These are phyloP conservation scores for Beverwykella pulmonaria DNA, from an alignment of 495 filamentous ascomycete genomes.

Conservation along the genomic window DNA sequence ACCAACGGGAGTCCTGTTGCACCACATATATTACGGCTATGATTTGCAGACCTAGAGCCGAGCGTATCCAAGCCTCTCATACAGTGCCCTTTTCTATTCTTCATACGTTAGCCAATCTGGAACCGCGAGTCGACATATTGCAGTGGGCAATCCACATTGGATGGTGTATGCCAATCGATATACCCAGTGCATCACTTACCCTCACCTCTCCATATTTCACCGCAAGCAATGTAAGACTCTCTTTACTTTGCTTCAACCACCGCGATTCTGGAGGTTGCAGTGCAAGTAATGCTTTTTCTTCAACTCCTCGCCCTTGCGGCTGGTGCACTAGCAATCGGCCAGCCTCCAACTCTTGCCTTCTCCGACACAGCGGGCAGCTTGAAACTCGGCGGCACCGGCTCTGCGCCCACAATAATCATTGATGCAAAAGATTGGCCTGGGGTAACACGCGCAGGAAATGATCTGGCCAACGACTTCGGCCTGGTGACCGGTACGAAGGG, in stretches of 20 bases:
- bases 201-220: neutral
- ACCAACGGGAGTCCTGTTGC: neutral
- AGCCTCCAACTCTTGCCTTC: constrained; percentile 28
- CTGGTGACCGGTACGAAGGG: constrained; percentile 35
- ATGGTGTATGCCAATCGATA: neutral
- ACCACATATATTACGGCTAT: neutral
- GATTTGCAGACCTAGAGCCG: neutral
- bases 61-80: neutral
- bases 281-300: neutral
- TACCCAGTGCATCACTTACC: neutral
- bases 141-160: neutral
- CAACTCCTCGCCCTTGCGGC: constrained; percentile 1
- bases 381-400: constrained; percentile 25
- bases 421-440: constrained; percentile 35
- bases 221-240: neutral
- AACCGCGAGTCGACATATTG: neutral
- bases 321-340: constrained; percentile 20
- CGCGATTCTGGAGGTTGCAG: neutral
- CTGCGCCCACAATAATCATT: constrained; percentile 32
- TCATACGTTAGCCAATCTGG: neutral
- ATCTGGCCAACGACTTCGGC: constrained; percentile 35
- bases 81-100: neutral
- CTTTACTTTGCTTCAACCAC: neutral
- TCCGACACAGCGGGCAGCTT: constrained; percentile 15
- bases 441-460: constrained; percentile 28